Conservation (phyloP, 495 filamentous ascomycete genomes). For the Neohortaea acidophila region DNA sequence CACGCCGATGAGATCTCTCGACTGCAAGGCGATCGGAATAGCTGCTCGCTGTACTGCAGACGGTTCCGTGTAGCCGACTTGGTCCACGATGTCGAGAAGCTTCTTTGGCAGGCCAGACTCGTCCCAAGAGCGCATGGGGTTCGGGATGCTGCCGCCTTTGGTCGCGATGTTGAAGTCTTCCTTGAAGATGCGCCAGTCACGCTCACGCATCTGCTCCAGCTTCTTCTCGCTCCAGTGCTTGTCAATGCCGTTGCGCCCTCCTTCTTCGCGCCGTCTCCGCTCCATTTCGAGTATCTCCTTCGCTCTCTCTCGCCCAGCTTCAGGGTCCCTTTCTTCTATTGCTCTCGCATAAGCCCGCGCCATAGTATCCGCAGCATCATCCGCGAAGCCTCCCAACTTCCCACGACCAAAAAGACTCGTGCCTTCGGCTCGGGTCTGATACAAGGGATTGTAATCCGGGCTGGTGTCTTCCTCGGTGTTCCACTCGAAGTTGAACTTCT, state of each 20-base stretch:
- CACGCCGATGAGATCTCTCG: constrained; percentile 89
- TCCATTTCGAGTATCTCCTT: constrained; percentile 80
- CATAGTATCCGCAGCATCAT: constrained; percentile 55
- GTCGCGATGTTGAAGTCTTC: constrained; percentile 97
- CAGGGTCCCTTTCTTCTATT: constrained; percentile 60
- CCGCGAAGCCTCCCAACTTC: constrained; percentile 66
- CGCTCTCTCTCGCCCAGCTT: constrained; percentile 64
- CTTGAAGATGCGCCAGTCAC: constrained; percentile 99
- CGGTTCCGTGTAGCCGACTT: constrained; percentile 86
- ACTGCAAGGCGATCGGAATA: constrained; percentile 89
- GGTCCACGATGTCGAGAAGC: constrained; percentile 65
- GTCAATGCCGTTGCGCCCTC: constrained; percentile 52
- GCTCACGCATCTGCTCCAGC: constrained; percentile 88
- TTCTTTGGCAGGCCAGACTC: constrained; percentile 71
- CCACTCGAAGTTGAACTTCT: constrained; percentile 99
- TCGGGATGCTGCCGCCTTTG: constrained; percentile 79
- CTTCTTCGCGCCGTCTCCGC: constrained; percentile 58
- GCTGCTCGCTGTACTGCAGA: constrained; percentile 85
- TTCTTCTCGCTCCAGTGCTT: constrained; percentile 98
- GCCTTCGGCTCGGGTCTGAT: constrained; percentile 50
- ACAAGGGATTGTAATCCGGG: constrained; percentile 75
- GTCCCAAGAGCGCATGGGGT: constrained; percentile 90
- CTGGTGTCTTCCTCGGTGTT: constrained; percentile 92
- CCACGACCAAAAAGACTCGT: constrained; percentile 70
- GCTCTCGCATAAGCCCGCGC: constrained; percentile 62